Conservation (phyloP, 805 yeast species). For the Nakazawaea holstii region DNA sequence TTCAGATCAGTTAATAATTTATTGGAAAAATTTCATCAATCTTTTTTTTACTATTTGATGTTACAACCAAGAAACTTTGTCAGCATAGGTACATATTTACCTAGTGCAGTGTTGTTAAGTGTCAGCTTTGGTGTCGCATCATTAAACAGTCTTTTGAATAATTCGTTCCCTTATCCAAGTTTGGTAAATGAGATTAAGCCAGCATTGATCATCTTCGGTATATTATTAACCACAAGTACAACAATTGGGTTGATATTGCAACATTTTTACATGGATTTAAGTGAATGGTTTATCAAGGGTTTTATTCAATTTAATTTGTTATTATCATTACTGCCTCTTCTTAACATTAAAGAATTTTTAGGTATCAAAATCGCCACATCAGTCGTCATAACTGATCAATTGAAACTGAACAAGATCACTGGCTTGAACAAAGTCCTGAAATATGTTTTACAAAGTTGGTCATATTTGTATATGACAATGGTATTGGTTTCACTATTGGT, state of each 20-base stretch:
- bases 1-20: slow-evolving; percentile 88
- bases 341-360: not conserved
- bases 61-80: slow-evolving; percentile 77
- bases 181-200: slow-evolving; percentile 4
- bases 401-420: slow-evolving; percentile 1
- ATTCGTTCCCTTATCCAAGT: slow-evolving; percentile 25
- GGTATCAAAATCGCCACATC: too few species aligned
- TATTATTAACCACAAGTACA: slow-evolving; percentile 17
- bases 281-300: not conserved
- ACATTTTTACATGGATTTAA: slow-evolving; percentile 1
- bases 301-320: not conserved
- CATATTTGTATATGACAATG: slow-evolving; percentile 58
- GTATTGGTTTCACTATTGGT: slow-evolving; percentile 69
- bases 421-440: slow-evolving; percentile 20
- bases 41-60: slow-evolving; percentile 87
- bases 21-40: slow-evolving; percentile 93
- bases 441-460: slow-evolving; percentile 19
- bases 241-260: slow-evolving; percentile 18
- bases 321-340: slow-evolving; percentile 2
- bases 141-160: slow-evolving; percentile 46
- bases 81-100: slow-evolving; percentile 89
- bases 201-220: slow-evolving; percentile 26
- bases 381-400: not conserved
- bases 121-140: slow-evolving; percentile 67
- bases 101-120: slow-evolving; percentile 73